Base-by-base conservation (phyloP, 441 rosid genomes). In the Macaranga tanarius region DNA sequence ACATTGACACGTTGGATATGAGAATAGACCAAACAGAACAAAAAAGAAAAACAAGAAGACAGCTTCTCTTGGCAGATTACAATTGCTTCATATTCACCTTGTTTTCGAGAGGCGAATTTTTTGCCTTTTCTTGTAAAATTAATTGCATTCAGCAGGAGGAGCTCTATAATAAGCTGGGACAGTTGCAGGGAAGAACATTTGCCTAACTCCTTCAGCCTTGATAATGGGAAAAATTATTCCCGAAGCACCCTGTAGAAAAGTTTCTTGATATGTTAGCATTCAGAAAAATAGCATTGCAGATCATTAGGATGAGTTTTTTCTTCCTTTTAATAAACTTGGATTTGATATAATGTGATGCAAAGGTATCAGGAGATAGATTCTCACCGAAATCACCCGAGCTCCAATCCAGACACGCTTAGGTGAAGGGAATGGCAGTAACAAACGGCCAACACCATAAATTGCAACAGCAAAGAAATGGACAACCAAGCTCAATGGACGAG, bases 181-280 rank as follows among this genome's bases (percentile, higher is more conserved):
- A 1, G 94, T 91, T 54, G 80, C 96, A 19, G 96, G 97, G 81
- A 93, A 90, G 78, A 93, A 90, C 98, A 93, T 89, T 73, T 93
- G 98, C 71, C 96, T 88, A 0, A 92, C 86, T 58, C 97, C 98
- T 86, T 93, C 98, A 0, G 98, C 97, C 61, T 75, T 87, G 50
- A 93, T 90, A 52, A 93, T 91, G 1, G 98, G 97, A 82, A 91
- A 88, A 75, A 93, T 92, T 17, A 93, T 93, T 75, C 94, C 97
- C 3, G 97, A 87, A 56, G 97, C 98, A 45, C 89, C 86, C 98
- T 90, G 88, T 56, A 31, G 2, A 12, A 13, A 22, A 48, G 1
- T 0, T 17, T 10, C 31, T 55, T 50, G 10, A 59, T 19, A 19
- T 13, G 8, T 65, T 44, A 28, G 69, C 25, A 16, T 63, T 42